Base-by-base conservation (phyloP, 495 filamentous ascomycete genomes). In the Tuber borchii region DNA sequence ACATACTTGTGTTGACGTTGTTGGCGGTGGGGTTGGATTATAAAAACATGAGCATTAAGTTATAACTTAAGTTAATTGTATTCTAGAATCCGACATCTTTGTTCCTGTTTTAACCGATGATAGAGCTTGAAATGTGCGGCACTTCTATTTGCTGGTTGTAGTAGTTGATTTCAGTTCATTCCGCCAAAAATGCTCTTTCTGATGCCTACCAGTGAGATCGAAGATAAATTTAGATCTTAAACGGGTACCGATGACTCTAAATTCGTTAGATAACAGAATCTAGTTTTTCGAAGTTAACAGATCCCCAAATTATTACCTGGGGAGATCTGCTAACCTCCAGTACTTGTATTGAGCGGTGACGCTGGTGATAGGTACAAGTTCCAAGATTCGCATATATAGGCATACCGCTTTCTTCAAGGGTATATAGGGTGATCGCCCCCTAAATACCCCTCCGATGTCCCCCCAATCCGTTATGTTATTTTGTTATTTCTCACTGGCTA, bases 41-140 rank as follows among this genome's bases (percentile, higher is more conserved):
- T 68, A 89, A 85, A 75, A 88, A 93, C 81, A 84, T 97, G 42
- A 93, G 91, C 45, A 88, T 97, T 78, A 94, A 93, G 84, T 83
- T 91, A 74, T 97, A 86, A 85, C 42, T 31, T 43, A 46, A 19
- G 70, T 70, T 65, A 2, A 10, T 34, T 65, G 14, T 65, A 34
- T 34, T 65, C 31, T 22, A 16, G 56, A 12, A 65, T 16, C 14
- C 26, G 20, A 26, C 2, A 61, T 61, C n/a, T 9, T 26, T 65
- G 48, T 31, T 31, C 3, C 12, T 65, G 26, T 16, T 31, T 16
- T 65, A 10, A 4, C 16, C 26, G 56, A 31, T 31, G n/a, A 31
- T 31, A 65, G 56, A 19, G 34, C 9, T 6, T 61, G 34, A 31
- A 34, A 65, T 65, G 12, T n/a, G 14, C 17, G 56, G 34, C 12